These are phyloP conservation scores for Claviceps cyperi DNA, from an alignment of 2,329 filamentous ascomycete species.

Conservation along the genomic window DNA sequence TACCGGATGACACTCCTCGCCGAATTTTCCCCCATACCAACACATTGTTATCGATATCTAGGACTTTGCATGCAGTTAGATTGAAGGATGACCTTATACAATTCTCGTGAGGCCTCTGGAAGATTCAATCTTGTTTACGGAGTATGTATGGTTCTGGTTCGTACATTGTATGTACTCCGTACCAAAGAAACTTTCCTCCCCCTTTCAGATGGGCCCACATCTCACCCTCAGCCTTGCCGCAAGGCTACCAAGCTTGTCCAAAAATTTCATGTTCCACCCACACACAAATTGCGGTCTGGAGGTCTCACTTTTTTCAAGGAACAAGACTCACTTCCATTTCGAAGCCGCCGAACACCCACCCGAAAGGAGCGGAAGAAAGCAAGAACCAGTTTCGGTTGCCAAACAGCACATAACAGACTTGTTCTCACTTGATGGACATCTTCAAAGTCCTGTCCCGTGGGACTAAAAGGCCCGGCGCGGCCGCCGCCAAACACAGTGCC, in stretches of 20 bases:
- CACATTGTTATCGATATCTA: no score
- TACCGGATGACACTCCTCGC: no score
- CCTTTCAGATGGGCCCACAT: neutral
- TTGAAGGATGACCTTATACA: no score
- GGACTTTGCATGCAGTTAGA: no score
- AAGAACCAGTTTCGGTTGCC: neutral
- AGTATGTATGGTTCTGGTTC: no score
- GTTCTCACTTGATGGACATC: slow-evolving; percentile 44
- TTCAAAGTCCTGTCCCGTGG: slow-evolving; percentile 59
- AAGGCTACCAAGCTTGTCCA: slow-evolving; percentile 5
- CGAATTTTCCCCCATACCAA: no score
- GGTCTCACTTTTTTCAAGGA: neutral
- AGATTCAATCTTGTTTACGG: no score
- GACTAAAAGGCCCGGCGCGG: slow-evolving; percentile 34
- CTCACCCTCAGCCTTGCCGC: slow-evolving; percentile 11
- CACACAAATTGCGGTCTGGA: neutral
- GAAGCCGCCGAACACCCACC: no score
- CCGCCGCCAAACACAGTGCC: slow-evolving; percentile 16
- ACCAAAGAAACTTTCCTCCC: no score
- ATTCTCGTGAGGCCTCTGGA: no score
- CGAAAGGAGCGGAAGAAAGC: neutral
- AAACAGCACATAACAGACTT: neutral
- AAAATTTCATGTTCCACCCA: slow-evolving; percentile 7
- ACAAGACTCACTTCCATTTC: neutral
- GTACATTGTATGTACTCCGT: no score